Percentiles rank a stretch among this genome's conserved stretches.
These are phyloP conservation scores for Flaveria brownii DNA, from an alignment of 129 eudicot species.

Conservation along the genomic window DNA sequence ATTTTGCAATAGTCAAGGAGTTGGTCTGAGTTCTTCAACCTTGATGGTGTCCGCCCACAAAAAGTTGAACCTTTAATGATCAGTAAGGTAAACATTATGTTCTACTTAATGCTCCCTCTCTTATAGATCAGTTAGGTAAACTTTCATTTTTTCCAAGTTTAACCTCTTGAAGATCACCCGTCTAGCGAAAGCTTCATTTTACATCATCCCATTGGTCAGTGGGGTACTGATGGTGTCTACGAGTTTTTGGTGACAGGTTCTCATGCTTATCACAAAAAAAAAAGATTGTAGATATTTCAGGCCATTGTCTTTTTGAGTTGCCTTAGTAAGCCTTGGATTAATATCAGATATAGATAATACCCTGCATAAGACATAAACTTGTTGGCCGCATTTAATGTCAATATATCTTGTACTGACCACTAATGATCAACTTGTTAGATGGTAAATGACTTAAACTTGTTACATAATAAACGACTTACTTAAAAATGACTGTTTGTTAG, in stretches of 20 bases:
- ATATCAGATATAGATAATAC: no score
- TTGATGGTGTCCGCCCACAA: slow-evolving; percentile 71
- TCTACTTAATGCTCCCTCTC: neutral
- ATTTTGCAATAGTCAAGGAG: slow-evolving; percentile 56
- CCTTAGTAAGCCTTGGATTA: no score
- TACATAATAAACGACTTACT: neutral
- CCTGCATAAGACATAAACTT: neutral
- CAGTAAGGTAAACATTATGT: slow-evolving; percentile 66
- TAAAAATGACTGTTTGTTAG: neutral
- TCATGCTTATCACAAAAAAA: neutral
- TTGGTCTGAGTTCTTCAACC: slow-evolving; percentile 80
- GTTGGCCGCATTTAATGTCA: neutral
- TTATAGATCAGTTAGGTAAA: no score
- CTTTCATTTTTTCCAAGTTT: neutral
- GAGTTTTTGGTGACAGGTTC: neutral
- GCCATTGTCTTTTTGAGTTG: no score
- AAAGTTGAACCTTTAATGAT: slow-evolving; percentile 89
- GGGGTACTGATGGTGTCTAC: neutral
- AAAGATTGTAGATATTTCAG: no score
- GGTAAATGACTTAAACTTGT: neutral
- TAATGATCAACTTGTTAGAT: neutral
- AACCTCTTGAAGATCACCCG: neutral
- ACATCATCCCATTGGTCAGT: neutral
- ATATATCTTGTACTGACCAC: neutral
- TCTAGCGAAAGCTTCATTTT: neutral